These are phyloP conservation scores for Eucalyptus paniculata DNA, from an alignment of 345 rosid genomes.

Conservation along the genomic window DNA sequence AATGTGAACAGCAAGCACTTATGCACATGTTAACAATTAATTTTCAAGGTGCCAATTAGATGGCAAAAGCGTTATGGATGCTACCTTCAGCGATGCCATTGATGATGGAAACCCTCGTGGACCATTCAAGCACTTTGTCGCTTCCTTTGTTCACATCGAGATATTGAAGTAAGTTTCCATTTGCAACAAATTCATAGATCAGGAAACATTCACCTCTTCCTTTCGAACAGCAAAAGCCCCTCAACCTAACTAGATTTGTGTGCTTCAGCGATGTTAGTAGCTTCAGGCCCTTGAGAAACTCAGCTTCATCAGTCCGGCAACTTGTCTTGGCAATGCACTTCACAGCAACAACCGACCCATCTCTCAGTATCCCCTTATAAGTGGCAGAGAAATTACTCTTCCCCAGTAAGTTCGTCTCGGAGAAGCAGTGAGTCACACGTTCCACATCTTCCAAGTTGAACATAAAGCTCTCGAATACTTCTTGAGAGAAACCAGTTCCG, in stretches of 20 bases:
- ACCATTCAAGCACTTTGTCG: constrained; percentile 72
- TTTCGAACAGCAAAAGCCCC: constrained; percentile 93
- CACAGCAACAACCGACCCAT: constrained; percentile 64
- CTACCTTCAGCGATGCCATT: constrained; percentile 84
- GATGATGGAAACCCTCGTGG: constrained; percentile 64
- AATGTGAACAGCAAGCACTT: background rate
- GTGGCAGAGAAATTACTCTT: constrained; percentile 58
- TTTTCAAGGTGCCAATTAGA: background rate
- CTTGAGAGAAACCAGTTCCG: constrained; percentile 51
- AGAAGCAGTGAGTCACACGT: constrained; percentile 93
- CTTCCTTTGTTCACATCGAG: constrained; percentile 52
- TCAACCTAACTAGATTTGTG: constrained; percentile 59
- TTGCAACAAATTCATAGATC: constrained; percentile 75
- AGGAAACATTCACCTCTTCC: constrained; percentile 96
- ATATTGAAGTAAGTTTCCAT: constrained; percentile 70
- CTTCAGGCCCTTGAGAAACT: constrained; percentile 78
- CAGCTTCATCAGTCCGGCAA: constrained; percentile 71
- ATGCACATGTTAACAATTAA: background rate
- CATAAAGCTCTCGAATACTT: constrained; percentile 80
- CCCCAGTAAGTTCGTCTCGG: constrained; percentile 63
- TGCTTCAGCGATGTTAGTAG: constrained; percentile 61
- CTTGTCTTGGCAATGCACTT: constrained; percentile 82
- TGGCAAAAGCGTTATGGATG: background rate
- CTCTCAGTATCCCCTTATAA: constrained; percentile 75
- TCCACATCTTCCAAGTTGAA: constrained; percentile 89